Conservation (phyloP, 2,329 filamentous ascomycete species). For the Reticulascus tulasneorum region DNA sequence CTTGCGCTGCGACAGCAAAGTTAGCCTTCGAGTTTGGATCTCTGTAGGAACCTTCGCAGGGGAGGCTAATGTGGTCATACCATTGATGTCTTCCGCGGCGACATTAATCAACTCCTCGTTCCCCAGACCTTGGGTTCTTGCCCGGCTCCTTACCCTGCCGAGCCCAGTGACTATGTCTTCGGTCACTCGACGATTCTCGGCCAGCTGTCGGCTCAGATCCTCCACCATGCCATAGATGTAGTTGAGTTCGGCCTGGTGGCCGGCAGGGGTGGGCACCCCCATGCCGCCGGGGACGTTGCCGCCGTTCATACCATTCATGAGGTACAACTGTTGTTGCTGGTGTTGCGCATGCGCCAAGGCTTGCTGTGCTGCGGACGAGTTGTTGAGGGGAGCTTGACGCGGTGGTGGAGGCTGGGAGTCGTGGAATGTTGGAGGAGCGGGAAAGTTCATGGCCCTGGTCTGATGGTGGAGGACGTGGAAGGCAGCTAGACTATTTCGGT, state of each 20-base stretch:
- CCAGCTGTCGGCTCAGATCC: slow-evolving; percentile 59
- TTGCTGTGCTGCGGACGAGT: slow-evolving; percentile 16
- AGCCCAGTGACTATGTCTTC: slow-evolving; percentile 62
- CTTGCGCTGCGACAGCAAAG: slow-evolving; percentile 41
- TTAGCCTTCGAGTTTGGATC: neutral
- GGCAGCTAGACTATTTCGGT: too few species aligned
- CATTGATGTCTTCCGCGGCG: slow-evolving; percentile 53
- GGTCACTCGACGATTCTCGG: slow-evolving; percentile 57
- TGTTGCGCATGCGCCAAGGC: slow-evolving; percentile 13
- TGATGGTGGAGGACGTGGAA: too few species aligned
- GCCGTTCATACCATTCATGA: slow-evolving; percentile 49
- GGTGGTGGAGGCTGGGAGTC: slow-evolving; percentile 15
- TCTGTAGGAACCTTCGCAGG: neutral
- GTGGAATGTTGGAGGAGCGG: slow-evolving; percentile 21
- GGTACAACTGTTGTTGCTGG: slow-evolving; percentile 15
- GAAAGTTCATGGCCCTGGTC: slow-evolving; percentile 25
- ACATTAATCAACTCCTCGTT: slow-evolving; percentile 57
- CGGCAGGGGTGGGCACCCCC: slow-evolving; percentile 58
- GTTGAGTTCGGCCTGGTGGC: slow-evolving; percentile 64
- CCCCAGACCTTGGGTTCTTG: slow-evolving; percentile 44
- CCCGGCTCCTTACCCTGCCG: slow-evolving; percentile 56
- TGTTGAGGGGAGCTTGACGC: too few species aligned
- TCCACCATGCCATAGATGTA: slow-evolving; percentile 67
- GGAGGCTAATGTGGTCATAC: slow-evolving; percentile 32
- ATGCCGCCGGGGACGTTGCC: slow-evolving; percentile 42